A percentile compares a stretch with the other conserved stretches of the same genome.
Evolutionary conservation across 163 green algal species (phyloP).

Genomic region (Volvox carteri): DNA sequence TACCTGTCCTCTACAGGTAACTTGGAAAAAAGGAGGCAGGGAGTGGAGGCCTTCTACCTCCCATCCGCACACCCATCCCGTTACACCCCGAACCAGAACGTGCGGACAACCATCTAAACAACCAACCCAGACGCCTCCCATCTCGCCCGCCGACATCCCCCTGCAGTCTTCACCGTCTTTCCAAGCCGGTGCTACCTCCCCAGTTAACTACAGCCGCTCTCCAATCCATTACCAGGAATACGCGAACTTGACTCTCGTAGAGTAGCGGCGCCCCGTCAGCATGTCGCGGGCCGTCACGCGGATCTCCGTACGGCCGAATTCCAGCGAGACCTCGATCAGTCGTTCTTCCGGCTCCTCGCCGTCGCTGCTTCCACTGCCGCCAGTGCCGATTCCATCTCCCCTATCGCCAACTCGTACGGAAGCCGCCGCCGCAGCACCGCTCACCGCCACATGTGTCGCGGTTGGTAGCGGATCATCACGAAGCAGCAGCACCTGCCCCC

Average conservation of each 20-base stretch:
- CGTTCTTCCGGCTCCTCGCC: not conserved
- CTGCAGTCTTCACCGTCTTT: too few relatives aligned
- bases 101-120: too few relatives aligned
- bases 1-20: too few relatives aligned
- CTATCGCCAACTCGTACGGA: not conserved
- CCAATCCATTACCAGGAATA: constrained; percentile 18
- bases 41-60: too few relatives aligned
- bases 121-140: too few relatives aligned
- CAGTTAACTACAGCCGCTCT: too few relatives aligned
- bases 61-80: too few relatives aligned
- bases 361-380: not conserved
- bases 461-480: not conserved
- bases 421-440: not conserved
- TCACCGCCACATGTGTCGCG: too few relatives aligned
- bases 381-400: not conserved
- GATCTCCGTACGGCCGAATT: constrained; percentile 51
- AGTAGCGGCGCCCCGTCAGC: not conserved
- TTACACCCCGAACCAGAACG: too few relatives aligned
- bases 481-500: not conserved
- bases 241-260: not conserved
- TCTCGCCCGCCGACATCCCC: too few relatives aligned
- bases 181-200: too few relatives aligned
- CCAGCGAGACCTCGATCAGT: constrained; percentile 50
- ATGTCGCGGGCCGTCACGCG: constrained; percentile 16
- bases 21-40: too few relatives aligned